Base-by-base conservation (phyloP, 805 yeast species). In the Metschnikowia cerradonensis region DNA sequence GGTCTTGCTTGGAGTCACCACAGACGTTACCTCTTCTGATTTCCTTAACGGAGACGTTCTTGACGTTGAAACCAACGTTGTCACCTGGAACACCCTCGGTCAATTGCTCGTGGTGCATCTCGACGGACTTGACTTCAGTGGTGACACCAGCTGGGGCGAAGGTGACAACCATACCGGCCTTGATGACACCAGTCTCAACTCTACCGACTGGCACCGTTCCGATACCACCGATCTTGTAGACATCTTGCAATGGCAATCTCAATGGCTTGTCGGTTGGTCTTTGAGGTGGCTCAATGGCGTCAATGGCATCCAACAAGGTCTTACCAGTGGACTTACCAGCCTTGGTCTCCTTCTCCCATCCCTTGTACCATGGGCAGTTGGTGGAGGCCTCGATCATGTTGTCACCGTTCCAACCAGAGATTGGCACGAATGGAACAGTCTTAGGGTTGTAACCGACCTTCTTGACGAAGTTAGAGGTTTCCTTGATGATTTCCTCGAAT, bases 131-230 rank as follows among this genome's bases (percentile, higher is more conserved):
- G 72, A 88, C 94, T 74, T 86, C 89, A 40, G 94, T 87, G 73
- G 90, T 84, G 70, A 86, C 90, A 75, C 88, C 89, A 68, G 91
- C 87, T 76, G 96, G 96, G 73, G 95, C 90, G 67, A 87, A 86
- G 68, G 88, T 78, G 58, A 87, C 91, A 68, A 87, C 83, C 90
- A 87, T 88, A 80, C 94, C 95, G 69, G 92, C 83, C 83, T 87
- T 86, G 79, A 88, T 87, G 62, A 82, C 77, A 82, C 96, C 96
- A 75, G 95, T 88, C 82, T 88, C 94, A 68, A 88, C 90, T 81
- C 94, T 86, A 68, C 95, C 96, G 79, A 86, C 89, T 76, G 94
- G 92, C 80, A 88, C 95, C 68, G 92, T 85, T 67, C 90, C 91
- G 68, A 86, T 84, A 80, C 88, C 91, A 81, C 92, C 92, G 71